Base-by-base conservation (phyloP, 2,329 filamentous ascomycete species). In the Colletotrichum limetticola region DNA sequence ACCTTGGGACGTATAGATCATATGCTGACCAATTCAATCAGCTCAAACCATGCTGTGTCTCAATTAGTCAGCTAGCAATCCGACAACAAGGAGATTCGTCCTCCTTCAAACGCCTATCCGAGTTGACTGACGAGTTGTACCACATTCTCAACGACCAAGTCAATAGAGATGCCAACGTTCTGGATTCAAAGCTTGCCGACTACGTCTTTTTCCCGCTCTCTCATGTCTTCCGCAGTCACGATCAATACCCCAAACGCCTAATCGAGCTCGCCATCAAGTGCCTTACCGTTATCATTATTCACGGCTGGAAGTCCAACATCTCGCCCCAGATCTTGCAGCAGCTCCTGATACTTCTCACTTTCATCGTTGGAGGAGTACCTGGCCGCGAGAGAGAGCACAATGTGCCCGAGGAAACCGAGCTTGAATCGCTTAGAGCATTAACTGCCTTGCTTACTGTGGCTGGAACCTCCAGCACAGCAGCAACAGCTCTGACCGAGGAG, bases 141-240 rank as follows among this genome's bases (percentile, higher is more conserved):
- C 75, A 75, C 26, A 80, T 89, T n/a, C 81, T 91, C 5, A 79
- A 85, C 57, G 79, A 80, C 37, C 87, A 87, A 77, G 77, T 84
- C 32, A 78, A 80, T 55, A 78, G 78, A 28, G 86, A 90, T 75
- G 81, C 85, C 3, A 80, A 84, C 2, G 84, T 85, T 0, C 81
- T 98, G 22, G 94, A 98, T 80, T 88, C 92, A 65, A 96, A 95
- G 80, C 85, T 98, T 22, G 95, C 95, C 16, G 95, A 98, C 84
- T 99, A 98, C 86, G 89, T 94, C 78, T 98, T 98, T 85, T 98
- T 98, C 75, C 97, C 97, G 0, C 86, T 99, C 0, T 95, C 94
- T 0, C 93, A 97, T 77, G 91, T 98, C 52, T 92, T 99, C 77
- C 92, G 94, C 71, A 89, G 91, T 74, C 92, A 94, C 76, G 90